Base-by-base conservation (phyloP, 768 basidiomycete species). In the Pisolithus sp. region DNA sequence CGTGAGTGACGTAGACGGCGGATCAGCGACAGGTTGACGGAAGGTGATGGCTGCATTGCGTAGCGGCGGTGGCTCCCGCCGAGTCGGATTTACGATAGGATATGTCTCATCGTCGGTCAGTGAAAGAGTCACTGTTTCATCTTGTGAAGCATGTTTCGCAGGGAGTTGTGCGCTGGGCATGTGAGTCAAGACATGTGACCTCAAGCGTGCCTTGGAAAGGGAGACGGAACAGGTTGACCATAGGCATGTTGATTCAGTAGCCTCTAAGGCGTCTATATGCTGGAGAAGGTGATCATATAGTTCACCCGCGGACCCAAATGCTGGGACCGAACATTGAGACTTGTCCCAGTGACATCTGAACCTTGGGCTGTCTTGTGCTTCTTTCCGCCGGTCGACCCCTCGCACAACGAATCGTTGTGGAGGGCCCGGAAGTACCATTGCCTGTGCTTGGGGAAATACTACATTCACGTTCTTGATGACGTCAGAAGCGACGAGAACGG, bases 401-500 rank as follows among this genome's bases (percentile, higher is more conserved):
- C 85, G 85, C 45, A 99, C 91, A 37, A 99, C 77, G 62, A 95
- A 99, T 49, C 81, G 77, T 57, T 84, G 85, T 4, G 80, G 76
- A 5, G 81, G 78, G 1, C 83, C 86, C 34, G 76, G 79, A 34
- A 89, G 75, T 20, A 94, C 89, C 83, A 91, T 91, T 1, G 94
- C 92, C 58, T 84, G 81, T 0, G 93, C 92, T 45, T 83, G 79
- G 6, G 90, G 86, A 61, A 93, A 95, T 24, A 93, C 86, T 9
- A 80, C 71, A 46, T 81, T 90, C 54, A 94, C 89, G 55, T 89
- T 89, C 68, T 95, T 94, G 67, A 99, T 97, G 46, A 96, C 89
- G 41, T 99, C 95, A 1, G 90, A 86, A 0, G 96, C 94, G 2
- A 83, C 80, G 3, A 93, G 78, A 41, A 91, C 64, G 10, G 80